A percentile compares a stretch with the other conserved stretches of the same genome.
phyloP scores from a whole-genome alignment of 2,329 filamentous ascomycete species.

The Ophiosphaerella korrae region DNA sequence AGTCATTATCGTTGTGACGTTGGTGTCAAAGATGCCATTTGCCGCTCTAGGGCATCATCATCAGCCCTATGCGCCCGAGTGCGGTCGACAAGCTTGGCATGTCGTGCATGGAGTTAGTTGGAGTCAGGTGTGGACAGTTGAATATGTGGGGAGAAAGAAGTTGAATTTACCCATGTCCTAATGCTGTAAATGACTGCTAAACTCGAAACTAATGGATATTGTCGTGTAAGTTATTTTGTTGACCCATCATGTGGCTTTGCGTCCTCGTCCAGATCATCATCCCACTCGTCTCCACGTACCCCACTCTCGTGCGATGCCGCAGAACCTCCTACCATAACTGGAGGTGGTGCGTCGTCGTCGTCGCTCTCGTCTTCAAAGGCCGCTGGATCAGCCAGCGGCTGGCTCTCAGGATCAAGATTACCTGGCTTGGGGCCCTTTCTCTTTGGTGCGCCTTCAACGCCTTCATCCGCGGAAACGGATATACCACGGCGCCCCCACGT shows the following conservation, averaged over 20 bases:
- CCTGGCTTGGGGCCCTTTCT: conserved; percentile 19
- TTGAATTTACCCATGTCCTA: not conserved
- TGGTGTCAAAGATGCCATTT: too few relatives aligned
- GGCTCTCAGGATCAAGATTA: conserved; percentile 36
- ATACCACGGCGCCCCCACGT: conserved; percentile 64
- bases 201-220: not conserved
- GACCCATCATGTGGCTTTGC: conserved; percentile 33
- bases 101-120: too few relatives aligned
- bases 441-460: conserved; percentile 44
- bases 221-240: conserved; percentile 15
- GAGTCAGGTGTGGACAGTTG: not conserved
- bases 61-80: too few relatives aligned
- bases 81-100: too few relatives aligned
- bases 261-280: conserved; percentile 45
- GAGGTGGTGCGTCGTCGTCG: conserved; percentile 46
- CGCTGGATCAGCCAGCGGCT: conserved; percentile 52
- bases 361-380: conserved; percentile 55
- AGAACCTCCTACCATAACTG: conserved; percentile 14
- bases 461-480: conserved; percentile 65
- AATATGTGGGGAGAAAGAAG: not conserved
- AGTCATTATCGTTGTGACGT: too few relatives aligned
- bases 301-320: conserved; percentile 33
- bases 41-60: too few relatives aligned
- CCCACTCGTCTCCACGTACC: conserved; percentile 47
- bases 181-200: not conserved